Conservation (phyloP, 2,329 filamentous ascomycete species). For the Fonsecaea nubica region DNA sequence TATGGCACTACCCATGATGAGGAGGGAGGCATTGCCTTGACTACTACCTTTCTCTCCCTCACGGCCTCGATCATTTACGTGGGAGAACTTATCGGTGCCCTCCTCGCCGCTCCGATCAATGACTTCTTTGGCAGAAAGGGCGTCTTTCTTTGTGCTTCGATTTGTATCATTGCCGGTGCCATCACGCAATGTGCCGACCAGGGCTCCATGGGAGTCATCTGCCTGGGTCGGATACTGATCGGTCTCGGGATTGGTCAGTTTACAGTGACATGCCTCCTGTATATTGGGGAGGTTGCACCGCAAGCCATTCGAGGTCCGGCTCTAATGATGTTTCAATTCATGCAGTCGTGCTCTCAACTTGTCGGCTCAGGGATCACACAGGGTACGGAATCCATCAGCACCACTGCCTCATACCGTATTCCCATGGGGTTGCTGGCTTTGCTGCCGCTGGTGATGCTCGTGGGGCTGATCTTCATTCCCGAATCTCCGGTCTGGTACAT, state of each 20-base stretch:
- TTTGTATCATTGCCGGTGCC: constrained; percentile 45
- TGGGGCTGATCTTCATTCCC: constrained; percentile 41
- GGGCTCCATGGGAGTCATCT: constrained; percentile 38
- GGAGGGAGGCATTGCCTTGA: constrained; percentile 38
- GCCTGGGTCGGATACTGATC: constrained; percentile 42
- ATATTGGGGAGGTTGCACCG: constrained; percentile 46
- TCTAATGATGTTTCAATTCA: constrained; percentile 44
- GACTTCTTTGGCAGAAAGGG: constrained; percentile 47
- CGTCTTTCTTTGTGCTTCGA: constrained; percentile 46
- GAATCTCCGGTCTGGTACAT: constrained; percentile 47
- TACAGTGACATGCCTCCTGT: constrained; percentile 44
- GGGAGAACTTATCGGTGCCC: constrained; percentile 49
- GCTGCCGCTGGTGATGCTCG: constrained; percentile 41
- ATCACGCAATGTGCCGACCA: constrained; percentile 41
- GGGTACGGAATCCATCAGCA: constrained; percentile 41
- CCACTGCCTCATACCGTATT: constrained; percentile 41
- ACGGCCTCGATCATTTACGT: constrained; percentile 51
- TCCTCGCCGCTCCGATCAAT: constrained; percentile 48
- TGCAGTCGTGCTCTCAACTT: constrained; percentile 43
- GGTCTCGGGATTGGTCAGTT: constrained; percentile 45
- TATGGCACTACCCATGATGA: constrained; percentile 38
- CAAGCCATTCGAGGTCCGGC: constrained; percentile 41
- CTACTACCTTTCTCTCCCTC: constrained; percentile 44
- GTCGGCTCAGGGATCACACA: constrained; percentile 43
- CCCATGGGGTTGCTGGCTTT: constrained; percentile 43